Conservation (phyloP, 1,284 basidiomycete species). For the Ceratobasidium sp. region DNA sequence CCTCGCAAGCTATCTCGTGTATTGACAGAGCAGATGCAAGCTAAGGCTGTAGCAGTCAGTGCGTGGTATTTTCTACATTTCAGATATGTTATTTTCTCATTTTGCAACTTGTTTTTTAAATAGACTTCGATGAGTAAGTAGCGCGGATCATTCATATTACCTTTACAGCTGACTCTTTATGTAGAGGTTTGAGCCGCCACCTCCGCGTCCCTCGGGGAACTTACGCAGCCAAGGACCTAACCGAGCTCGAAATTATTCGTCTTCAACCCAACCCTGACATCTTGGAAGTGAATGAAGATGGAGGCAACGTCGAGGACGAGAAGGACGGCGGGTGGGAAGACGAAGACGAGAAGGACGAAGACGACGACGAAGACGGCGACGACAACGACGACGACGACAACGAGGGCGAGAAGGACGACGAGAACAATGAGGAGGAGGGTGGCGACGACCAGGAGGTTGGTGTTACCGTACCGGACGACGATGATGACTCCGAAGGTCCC, state of each 20-base stretch:
- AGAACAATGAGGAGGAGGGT: neutral
- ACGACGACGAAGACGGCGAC: constrained; percentile 2
- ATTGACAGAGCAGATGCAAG: constrained; percentile 60
- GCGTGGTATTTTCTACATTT: constrained; percentile 48
- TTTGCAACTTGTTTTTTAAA: neutral
- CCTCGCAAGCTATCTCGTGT: constrained; percentile 52
- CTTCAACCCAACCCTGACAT: constrained; percentile 41
- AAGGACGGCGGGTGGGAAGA: constrained; percentile 20
- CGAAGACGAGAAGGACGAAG: constrained; percentile 28
- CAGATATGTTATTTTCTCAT: neutral
- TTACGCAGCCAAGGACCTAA: constrained; percentile 59
- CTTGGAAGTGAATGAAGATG: constrained; percentile 55
- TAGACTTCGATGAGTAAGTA: constrained; percentile 40
- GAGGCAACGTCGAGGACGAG: constrained; percentile 11
- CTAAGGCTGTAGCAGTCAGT: constrained; percentile 64
- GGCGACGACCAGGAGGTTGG: constrained; percentile 16
- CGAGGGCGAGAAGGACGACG: constrained; percentile 27
- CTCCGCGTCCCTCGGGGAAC: constrained; percentile 57
- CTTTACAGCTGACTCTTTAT: constrained; percentile 48
- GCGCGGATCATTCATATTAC: neutral
- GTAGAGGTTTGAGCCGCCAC: constrained; percentile 52
- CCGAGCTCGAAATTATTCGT: constrained; percentile 55
- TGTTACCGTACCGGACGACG: neutral
- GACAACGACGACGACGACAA: constrained; percentile 20
- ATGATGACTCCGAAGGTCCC: constrained; percentile 1